Percentiles rank a stretch among this genome's conserved stretches.
These are phyloP conservation scores for Oidiodendron maius DNA, from an alignment of 495 filamentous ascomycete species.

Conservation along the genomic window DNA sequence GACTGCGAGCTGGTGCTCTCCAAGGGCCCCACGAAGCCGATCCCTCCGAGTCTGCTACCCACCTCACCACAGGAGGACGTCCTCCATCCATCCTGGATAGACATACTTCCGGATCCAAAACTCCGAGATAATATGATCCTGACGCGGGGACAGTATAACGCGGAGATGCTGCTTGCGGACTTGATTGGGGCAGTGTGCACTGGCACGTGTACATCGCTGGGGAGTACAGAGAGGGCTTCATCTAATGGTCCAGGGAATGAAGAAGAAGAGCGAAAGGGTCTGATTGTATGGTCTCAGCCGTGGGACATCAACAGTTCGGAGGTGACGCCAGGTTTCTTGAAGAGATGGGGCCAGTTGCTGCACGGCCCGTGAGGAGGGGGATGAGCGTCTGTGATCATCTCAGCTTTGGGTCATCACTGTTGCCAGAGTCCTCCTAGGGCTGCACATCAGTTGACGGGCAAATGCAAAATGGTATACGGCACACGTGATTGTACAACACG, in stretches of 20 bases:
- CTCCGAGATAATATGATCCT: conserved; percentile 20
- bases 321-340: conserved; percentile 39
- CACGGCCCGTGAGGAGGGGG: conserved; percentile 27
- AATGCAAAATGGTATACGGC: too few species aligned
- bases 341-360: conserved; percentile 38
- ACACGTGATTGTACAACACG: too few species aligned
- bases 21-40: conserved; percentile 21
- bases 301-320: conserved; percentile 41
- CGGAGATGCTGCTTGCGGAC: conserved; percentile 36
- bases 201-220: too few species aligned
- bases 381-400: too few species aligned
- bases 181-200: too few species aligned
- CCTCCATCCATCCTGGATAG: conserved; percentile 32
- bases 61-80: conserved; percentile 23
- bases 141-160: conserved; percentile 31
- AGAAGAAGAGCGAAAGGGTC: conserved; percentile 32
- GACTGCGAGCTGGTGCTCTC: conserved; percentile 29
- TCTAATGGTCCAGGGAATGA: conserved; percentile 37
- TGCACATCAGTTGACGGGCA: too few species aligned
- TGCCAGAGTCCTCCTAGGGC: too few species aligned
- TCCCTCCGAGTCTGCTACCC: conserved; percentile 25
- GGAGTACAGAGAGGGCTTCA: conserved; percentile 35
- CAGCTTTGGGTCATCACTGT: too few species aligned
- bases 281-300: conserved; percentile 37
- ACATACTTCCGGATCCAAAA: conserved; percentile 28